Percentiles rank a stretch among this genome's conserved stretches.
Conservation (phyloP, 75 land plant species). For the Sequoia sempervirens region DNA sequence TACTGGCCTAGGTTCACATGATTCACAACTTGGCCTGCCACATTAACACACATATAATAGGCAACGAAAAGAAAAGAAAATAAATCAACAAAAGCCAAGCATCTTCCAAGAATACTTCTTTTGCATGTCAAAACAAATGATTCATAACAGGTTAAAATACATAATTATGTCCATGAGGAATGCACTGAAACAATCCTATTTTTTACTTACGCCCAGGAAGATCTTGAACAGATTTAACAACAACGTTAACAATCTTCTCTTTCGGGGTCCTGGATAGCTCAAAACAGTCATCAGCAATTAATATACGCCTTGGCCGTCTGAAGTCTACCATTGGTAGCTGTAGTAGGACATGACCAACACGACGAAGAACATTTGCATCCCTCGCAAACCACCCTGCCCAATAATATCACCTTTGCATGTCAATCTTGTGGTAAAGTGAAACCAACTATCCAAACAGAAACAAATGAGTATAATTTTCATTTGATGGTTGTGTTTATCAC, state of each 20-base stretch:
- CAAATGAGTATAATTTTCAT: not conserved
- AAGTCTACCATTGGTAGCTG: slow-evolving; percentile 36
- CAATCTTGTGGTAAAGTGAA: not conserved
- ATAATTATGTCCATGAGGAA: not conserved
- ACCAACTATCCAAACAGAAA: not conserved
- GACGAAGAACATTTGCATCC: slow-evolving; percentile 56
- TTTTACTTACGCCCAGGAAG: slow-evolving; percentile 74
- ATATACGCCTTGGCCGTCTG: slow-evolving; percentile 46
- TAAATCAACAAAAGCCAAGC: not conserved
- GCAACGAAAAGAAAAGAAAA: not conserved
- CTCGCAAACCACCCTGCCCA: slow-evolving; percentile 84
- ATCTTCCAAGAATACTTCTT: slow-evolving; percentile 1
- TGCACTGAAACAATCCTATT: not conserved
- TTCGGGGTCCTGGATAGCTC: slow-evolving; percentile 54
- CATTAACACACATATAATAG: not conserved
- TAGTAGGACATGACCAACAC: slow-evolving; percentile 68
- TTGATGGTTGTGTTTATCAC: not conserved
- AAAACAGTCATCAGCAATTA: slow-evolving; percentile 90
- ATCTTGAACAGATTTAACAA: slow-evolving; percentile 52
- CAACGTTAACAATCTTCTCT: slow-evolving; percentile 47
- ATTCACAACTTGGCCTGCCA: slow-evolving; percentile 58
- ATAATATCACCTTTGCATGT: not conserved
- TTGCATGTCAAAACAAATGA: not conserved
- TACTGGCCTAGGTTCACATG: slow-evolving; percentile 65
- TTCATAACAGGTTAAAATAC: not conserved